Evolutionary conservation across 108 stramenopile genomes (phyloP), one percentile per base, ranked within the genome.

Genomic region (Fistulifera pelliculosa): DNA sequence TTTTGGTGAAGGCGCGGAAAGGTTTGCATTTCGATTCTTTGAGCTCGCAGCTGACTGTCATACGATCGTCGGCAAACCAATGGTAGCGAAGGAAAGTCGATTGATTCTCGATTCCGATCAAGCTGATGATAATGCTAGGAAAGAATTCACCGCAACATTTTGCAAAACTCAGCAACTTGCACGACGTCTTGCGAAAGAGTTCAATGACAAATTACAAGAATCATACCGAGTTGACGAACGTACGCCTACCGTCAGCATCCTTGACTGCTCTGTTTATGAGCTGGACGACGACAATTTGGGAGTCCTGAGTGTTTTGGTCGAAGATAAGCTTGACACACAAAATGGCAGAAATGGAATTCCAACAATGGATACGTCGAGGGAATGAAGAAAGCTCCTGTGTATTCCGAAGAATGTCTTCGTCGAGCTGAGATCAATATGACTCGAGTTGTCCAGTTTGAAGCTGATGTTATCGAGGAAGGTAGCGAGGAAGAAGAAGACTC

Each of bases 271-370:
- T 0, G 40, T 66, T 19, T 66, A 58, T 22, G 21, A 53, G 21
- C 22, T 52, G 0, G 1, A 53, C 16, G 65, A 66, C 23, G 10
- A 26, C 13, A 35, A 8, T n/a, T 18, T 10, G 12, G 50, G 50
- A 16, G 22, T 27, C 4, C 12, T 16, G 50, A 51, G 50, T 27
- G 50, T 51, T 45, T 11, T 21, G 31, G 31, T 35, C 31, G 31
- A 35, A 35, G 31, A 35, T 8, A 35, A 35, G 31, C 44, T 51
- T 51, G 66, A 74, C 13, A 54, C 54, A 75, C 61, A 49, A 17
- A 39, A 14, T 81, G 79, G 79, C 54, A 48, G 2, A 81, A 81
- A 48, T 81, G 72, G 70, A 81, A 74, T 43, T 66, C 75, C 53
- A 81, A 81, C 45, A 56, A 55, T 18, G 77, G 77, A 39, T 56